phyloP scores from a whole-genome alignment of 495 filamentous ascomycete species.

The Clavariopsis aquatica region DNA sequence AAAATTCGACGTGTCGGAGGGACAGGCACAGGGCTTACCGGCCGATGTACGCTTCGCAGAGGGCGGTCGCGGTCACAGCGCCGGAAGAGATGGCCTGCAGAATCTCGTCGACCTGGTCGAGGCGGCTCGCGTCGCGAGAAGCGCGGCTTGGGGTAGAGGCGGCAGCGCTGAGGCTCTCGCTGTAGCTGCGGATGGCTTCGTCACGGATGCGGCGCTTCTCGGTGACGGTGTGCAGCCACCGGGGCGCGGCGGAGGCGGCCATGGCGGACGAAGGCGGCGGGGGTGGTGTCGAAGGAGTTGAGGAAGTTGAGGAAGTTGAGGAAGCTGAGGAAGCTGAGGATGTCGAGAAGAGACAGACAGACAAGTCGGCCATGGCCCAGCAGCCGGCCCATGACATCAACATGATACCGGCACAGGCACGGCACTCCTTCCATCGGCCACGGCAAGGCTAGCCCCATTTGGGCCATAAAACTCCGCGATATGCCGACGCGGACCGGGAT shows the following conservation, averaged over 20 bases:
- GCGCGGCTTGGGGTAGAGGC: slow-evolving; percentile 4
- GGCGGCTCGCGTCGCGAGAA: slow-evolving; percentile 44
- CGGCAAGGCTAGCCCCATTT: background rate
- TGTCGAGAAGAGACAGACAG: too few species aligned
- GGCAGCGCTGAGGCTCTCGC: background rate
- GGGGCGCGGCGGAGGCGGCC: background rate
- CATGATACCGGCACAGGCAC: too few species aligned
- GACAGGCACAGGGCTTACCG: slow-evolving; percentile 45
- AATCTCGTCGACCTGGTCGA: slow-evolving; percentile 46
- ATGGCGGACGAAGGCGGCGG: too few species aligned
- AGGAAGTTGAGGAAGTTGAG: slow-evolving; percentile 1
- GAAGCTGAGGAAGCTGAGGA: background rate
- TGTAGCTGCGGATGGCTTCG: slow-evolving; percentile 11
- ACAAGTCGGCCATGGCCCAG: too few species aligned
- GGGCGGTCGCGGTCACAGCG: slow-evolving; percentile 48
- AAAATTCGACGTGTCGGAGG: background rate
- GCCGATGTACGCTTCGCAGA: slow-evolving; percentile 53
- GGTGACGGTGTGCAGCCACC: slow-evolving; percentile 19
- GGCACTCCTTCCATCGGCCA: too few species aligned
- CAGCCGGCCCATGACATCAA: too few species aligned
- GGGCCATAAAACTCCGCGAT: too few species aligned
- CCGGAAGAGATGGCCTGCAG: slow-evolving; percentile 45
- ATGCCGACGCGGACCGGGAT: background rate
- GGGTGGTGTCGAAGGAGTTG: too few species aligned
- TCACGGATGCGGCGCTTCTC: slow-evolving; percentile 31